Evolutionary conservation across 495 filamentous ascomycete species (phyloP).

Genomic region (Tetracladium setigerum): DNA sequence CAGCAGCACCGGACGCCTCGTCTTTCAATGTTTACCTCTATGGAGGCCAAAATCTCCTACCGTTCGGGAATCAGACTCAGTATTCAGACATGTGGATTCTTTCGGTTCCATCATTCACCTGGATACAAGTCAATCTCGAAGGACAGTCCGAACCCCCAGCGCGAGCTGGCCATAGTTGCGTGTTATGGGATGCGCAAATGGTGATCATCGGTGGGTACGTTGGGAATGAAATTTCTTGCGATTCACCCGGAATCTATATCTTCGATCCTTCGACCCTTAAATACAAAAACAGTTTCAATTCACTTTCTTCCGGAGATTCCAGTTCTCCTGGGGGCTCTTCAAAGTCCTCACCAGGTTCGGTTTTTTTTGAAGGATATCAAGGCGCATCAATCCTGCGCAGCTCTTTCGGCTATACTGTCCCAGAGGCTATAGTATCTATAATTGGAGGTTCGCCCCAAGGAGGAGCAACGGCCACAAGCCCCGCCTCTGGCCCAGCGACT

Average conservation of each 20-base stretch:
- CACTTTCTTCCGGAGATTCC: slow-evolving; percentile 25
- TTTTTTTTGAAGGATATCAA: slow-evolving; percentile 25
- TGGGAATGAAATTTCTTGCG: slow-evolving; percentile 51
- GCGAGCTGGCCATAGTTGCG: slow-evolving; percentile 62
- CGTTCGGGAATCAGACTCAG: slow-evolving; percentile 49
- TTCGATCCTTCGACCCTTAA: slow-evolving; percentile 54
- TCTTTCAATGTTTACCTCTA: slow-evolving; percentile 71
- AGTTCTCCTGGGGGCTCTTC: not conserved
- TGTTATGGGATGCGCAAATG: slow-evolving; percentile 62
- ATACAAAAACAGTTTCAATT: slow-evolving; percentile 55
- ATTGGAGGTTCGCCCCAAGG: slow-evolving; percentile 56
- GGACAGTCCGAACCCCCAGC: slow-evolving; percentile 48
- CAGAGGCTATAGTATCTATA: slow-evolving; percentile 47
- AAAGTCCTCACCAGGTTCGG: not conserved
- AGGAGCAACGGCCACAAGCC: slow-evolving; percentile 59
- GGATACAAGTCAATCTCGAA: slow-evolving; percentile 54
- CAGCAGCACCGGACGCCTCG: slow-evolving; percentile 60
- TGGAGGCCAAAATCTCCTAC: slow-evolving; percentile 63
- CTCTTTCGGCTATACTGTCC: slow-evolving; percentile 58
- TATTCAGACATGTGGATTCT: slow-evolving; percentile 74
- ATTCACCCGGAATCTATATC: slow-evolving; percentile 60
- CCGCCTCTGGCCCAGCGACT: slow-evolving; percentile 51
- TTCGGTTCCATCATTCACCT: slow-evolving; percentile 65
- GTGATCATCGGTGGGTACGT: slow-evolving; percentile 67
- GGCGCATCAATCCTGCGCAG: slow-evolving; percentile 42